Base-by-base conservation (phyloP, 2,329 filamentous ascomycete species). In the Aphanoascus verrucosus region DNA sequence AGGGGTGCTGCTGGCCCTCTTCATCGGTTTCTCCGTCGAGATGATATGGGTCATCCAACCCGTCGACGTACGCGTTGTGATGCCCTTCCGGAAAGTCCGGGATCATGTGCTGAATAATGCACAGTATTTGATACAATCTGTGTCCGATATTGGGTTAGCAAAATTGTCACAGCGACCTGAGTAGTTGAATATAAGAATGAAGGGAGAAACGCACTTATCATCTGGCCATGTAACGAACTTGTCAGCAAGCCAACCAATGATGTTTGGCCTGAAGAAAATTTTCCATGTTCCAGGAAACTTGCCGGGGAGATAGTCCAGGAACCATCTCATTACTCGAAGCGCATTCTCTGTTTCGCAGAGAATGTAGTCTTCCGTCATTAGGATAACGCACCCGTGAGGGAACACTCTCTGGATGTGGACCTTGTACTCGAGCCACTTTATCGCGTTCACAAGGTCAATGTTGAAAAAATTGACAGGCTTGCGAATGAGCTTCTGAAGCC, bases 361-460 rank as follows among this genome's bases (percentile, higher is more conserved):
- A 52, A 72, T 65, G 11, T 69, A 60, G 43, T 71, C 70, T 55
- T 73, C 70, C 1, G 72, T 72, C 14, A 74, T 55, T 5, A 74
- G 62, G 23, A 72, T 63, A 1, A 66, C 66, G 7, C 58, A 60
- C 6, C 70, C 70, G 44, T 64, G 57, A 5, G 67, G 66, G 31
- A 74, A 72, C 4, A 74, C 56, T 12, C 67, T 64, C 54, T 69
- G 62, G 23, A 67, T 61, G 45, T 69, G 58, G 2, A 57, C 54
- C 20, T 55, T 51, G 14, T 54, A 41, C 43, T 63, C 58, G 35
- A 60, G 48, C 20, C 59, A 54, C 43, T 64, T 51, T 4, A 69
- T 60, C 6, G 62, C 63, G 5, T 49, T 55, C 2, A 41, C 32
- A 28, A 70, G 53, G 14, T 66, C 66, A 37, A 69, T 60, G 9